Percentiles rank a stretch among this genome's conserved stretches.
These are phyloP conservation scores for Aspergillus sp. DNA, from an alignment of 2,329 filamentous ascomycete species.

Conservation along the genomic window DNA sequence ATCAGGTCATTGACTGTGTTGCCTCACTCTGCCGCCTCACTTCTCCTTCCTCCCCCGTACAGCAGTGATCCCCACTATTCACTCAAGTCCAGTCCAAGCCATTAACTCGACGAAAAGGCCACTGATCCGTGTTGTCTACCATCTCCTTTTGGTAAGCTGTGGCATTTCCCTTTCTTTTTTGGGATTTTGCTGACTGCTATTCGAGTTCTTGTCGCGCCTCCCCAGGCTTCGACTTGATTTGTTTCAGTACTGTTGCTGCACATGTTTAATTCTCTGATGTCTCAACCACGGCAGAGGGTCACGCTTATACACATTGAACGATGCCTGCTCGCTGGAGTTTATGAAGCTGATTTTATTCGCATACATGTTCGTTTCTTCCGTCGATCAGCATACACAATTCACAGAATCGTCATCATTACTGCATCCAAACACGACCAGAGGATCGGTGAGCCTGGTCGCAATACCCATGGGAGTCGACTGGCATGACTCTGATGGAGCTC, in stretches of 20 bases:
- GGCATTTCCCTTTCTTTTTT: too few relatives aligned
- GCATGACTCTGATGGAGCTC: not conserved
- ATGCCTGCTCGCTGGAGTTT: not conserved
- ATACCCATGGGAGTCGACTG: too few relatives aligned
- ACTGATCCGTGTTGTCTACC: not conserved
- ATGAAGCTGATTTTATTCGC: not conserved
- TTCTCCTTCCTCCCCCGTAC: not conserved
- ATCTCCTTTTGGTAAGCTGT: not conserved
- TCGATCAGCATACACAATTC: not conserved
- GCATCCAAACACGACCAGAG: not conserved
- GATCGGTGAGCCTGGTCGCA: not conserved
- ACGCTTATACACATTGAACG: not conserved
- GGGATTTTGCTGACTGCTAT: not conserved
- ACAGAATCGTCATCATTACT: too few relatives aligned
- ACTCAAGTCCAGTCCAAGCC: not conserved
- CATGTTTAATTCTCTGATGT: not conserved
- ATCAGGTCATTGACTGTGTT: not conserved
- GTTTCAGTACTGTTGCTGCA: not conserved
- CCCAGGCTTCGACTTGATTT: not conserved
- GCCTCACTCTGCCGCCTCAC: not conserved
- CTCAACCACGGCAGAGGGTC: not conserved
- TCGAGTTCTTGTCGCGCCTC: not conserved
- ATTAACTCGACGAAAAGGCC: not conserved
- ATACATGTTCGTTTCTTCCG: not conserved
- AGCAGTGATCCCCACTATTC: not conserved